Evolutionary conservation across 108 stramenopile genomes (phyloP), one percentile per base, ranked within the genome.

Genomic region (Nitzschia palea): DNA sequence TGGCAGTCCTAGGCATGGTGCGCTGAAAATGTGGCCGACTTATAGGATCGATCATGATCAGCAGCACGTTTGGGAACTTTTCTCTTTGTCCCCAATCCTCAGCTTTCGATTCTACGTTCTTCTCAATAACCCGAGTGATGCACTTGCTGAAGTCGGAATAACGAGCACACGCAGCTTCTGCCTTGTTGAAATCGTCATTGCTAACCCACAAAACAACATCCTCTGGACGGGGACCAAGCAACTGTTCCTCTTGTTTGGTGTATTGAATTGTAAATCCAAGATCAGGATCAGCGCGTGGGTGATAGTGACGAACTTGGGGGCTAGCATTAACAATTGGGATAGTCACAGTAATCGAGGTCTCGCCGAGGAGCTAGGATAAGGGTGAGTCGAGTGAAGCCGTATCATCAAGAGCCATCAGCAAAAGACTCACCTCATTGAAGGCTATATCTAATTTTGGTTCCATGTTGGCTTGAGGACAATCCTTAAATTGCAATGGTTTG

Each of bases 31-130:
- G 83, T 37, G 68, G 17, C 35, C 76, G 59, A 47, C 68, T 70
- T 0, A 84, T 71, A 4, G 83, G 83, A 67, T 84, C 83, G 6
- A 84, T 77, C 66, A 84, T 51, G 2, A 84, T 25, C 4, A 79
- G 32, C 6, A 84, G 65, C 1, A 84, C 20, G 50, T 81, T 84
- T 1, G 64, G 64, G 5, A 29, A 33, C 32, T 65, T 3, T 17
- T 14, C 48, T 35, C 34, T 51, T 4, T 10, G 4, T 10, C 20
- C 32, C 26, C 17, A n/a, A 33, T 32, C 36, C 50, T 18, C 18
- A 8, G 33, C 47, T 20, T 29, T 22, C n/a, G 8, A 18, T 5
- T 15, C 22, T 6, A 25, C 20, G 20, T 36, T 35, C 3, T n/a
- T 53, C 4, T 31, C 6, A 3, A 48, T 29, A 4, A 65, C 48